Base-by-base conservation (phyloP, 1,139 yeast genomes). In the Fermentozyma sake region DNA sequence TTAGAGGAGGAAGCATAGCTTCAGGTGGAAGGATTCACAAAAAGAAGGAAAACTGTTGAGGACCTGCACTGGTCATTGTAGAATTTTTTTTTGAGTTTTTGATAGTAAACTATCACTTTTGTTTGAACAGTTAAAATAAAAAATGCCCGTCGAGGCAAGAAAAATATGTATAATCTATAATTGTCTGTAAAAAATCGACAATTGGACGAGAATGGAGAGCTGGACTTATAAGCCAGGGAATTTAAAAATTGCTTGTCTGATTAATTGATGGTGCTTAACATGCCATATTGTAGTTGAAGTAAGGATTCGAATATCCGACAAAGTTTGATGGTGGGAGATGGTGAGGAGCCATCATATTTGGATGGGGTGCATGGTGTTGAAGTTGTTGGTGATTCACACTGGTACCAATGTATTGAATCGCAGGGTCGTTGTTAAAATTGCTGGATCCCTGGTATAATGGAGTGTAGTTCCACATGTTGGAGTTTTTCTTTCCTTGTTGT, bases 261-360 rank as follows among this genome's bases (percentile, higher is more conserved):
- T 11, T 22, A 26, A 16, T 14, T n/a, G n/a, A 14, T 10, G 10
- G 43, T 44, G 35, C 13, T 37, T 43, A 58, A 38, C 63, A 58
- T 15, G 63, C 58, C 57, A 58, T 51, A 41, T 52, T 54, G 31
- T 50, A 56, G 19, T 50, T 47, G 39, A 58, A 61, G 39, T 59
- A 62, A 12, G 68, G 68, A 33, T 62, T 62, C 15, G 62, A 42
- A 35, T 60, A 62, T n/a, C 68, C 66, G 23, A 58, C 61, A 38
- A 50, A 58, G 21, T 32, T 38, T 11, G 30, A 37, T 18, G 36
- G 41, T 5, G 35, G 32, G 23, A 14, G 14, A 13, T 28, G 30
- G 21, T 30, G 38, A n/a, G 31, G 31, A 11, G 27, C 33, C 38
- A 35, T 30, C 25, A 21, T 23, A 12, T 15, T 23, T 16, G 27